Evolutionary conservation across 1,139 yeast genomes (phyloP).

Genomic region (Scheffersomyces segobiensis): DNA sequence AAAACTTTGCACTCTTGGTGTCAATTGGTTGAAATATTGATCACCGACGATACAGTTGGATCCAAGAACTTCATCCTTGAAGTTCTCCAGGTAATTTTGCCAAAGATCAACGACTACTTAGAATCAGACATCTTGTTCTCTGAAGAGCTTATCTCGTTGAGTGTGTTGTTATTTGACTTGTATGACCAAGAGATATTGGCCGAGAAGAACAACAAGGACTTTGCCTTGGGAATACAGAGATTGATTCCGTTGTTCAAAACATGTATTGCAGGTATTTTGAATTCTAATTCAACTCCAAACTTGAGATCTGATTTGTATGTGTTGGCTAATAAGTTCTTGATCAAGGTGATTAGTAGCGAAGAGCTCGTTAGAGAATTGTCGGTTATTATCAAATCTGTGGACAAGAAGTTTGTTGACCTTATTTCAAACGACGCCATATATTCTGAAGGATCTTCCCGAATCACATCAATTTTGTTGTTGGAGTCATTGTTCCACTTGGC

Average conservation of each 20-base stretch:
- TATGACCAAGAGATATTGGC: slow-evolving; percentile 47
- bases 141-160: slow-evolving; percentile 73
- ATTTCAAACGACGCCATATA: slow-evolving; percentile 77
- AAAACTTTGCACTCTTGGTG: slow-evolving; percentile 80
- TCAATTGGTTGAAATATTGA: slow-evolving; percentile 70
- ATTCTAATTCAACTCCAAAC: slow-evolving; percentile 65
- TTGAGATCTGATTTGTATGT: slow-evolving; percentile 80
- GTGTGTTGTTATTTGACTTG: slow-evolving; percentile 68
- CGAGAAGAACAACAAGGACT: slow-evolving; percentile 26
- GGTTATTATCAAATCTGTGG: slow-evolving; percentile 56
- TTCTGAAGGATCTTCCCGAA: slow-evolving; percentile 75
- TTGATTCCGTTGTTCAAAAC: slow-evolving; percentile 71
- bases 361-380: slow-evolving; percentile 47
- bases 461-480: slow-evolving; percentile 73
- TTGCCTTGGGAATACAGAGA: slow-evolving; percentile 38
- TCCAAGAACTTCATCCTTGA: slow-evolving; percentile 62
- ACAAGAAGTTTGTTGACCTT: slow-evolving; percentile 60
- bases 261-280: slow-evolving; percentile 69
- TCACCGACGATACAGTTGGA: slow-evolving; percentile 50
- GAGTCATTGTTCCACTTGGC: slow-evolving; percentile 69
- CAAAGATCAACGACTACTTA: slow-evolving; percentile 73
- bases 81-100: slow-evolving; percentile 71
- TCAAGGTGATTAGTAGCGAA: slow-evolving; percentile 45
- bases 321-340: slow-evolving; percentile 65
- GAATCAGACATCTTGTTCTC: slow-evolving; percentile 67